These are phyloP conservation scores for Pisolithus marmoratus DNA, from an alignment of 768 basidiomycete species.

Conservation along the genomic window DNA sequence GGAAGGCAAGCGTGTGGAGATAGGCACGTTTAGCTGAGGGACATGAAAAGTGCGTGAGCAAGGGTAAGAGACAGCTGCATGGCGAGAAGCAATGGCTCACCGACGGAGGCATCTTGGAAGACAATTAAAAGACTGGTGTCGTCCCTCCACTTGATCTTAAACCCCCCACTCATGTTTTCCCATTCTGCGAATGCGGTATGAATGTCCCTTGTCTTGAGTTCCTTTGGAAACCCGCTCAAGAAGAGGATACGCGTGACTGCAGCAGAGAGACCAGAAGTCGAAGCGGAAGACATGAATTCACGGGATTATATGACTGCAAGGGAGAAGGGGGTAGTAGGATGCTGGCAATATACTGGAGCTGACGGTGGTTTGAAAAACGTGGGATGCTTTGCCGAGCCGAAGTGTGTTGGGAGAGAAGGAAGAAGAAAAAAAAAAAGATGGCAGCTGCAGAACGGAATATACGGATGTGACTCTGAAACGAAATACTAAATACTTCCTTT, in stretches of 20 bases:
- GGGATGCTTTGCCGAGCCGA: constrained; percentile 19
- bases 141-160: constrained; percentile 99
- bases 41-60: not conserved
- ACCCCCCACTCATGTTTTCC: constrained; percentile 82
- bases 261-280: constrained; percentile 80
- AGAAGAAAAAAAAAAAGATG: constrained; percentile 5
- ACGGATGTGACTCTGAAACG: constrained; percentile 2
- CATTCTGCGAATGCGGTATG: constrained; percentile 87
- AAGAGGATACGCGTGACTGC: constrained; percentile 94
- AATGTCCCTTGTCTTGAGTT: constrained; percentile 97
- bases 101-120: constrained; percentile 83
- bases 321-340: not conserved
- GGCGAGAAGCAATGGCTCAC: constrained; percentile 46
- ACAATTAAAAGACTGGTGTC: constrained; percentile 95
- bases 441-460: not conserved
- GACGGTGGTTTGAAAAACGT: constrained; percentile 7
- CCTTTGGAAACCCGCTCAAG: constrained; percentile 88
- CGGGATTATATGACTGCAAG: constrained; percentile 4
- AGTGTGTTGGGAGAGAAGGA: constrained; percentile 16
- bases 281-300: constrained; percentile 50
- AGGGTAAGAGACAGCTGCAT: no score
- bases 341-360: constrained; percentile 1
- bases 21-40: constrained; percentile 87
- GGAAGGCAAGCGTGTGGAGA: constrained; percentile 81
- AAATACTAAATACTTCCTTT: constrained; percentile 2